Percentiles rank a stretch among this genome's conserved stretches.
phyloP scores from a whole-genome alignment of 1,139 yeast genomes.

The Debaryomyces psychrophilus region DNA sequence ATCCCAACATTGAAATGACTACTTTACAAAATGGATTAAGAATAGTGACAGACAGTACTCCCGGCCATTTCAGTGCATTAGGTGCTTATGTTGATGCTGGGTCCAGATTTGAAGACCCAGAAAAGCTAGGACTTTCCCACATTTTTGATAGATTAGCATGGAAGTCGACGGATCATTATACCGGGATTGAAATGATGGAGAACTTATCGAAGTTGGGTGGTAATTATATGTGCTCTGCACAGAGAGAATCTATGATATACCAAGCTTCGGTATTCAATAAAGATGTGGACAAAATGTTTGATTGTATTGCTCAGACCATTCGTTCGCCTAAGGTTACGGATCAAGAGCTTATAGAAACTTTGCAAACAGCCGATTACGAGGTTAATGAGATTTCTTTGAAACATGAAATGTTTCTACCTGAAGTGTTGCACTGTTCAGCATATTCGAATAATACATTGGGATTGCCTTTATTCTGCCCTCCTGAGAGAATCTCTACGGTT shows the following conservation, averaged over 20 bases:
- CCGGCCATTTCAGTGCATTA: conserved; percentile 89
- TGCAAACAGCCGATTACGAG: conserved; percentile 78
- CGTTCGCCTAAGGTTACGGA: conserved; percentile 67
- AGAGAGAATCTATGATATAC: conserved; percentile 88
- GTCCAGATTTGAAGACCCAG: conserved; percentile 69
- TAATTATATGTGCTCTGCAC: conserved; percentile 90
- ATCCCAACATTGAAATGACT: conserved; percentile 45
- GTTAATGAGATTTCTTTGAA: conserved; percentile 78
- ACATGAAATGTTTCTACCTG: conserved; percentile 88
- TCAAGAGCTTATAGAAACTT: conserved; percentile 74
- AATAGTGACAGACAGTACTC: conserved; percentile 82
- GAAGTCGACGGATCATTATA: conserved; percentile 67
- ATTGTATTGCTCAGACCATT: conserved; percentile 78
- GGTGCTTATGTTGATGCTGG: conserved; percentile 94
- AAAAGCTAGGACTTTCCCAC: conserved; percentile 74
- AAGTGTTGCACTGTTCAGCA: conserved; percentile 82
- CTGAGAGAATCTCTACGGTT: conserved; percentile 62
- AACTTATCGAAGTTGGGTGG: conserved; percentile 84
- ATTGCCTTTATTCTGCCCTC: conserved; percentile 81
- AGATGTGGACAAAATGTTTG: conserved; percentile 84
- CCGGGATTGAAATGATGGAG: conserved; percentile 75
- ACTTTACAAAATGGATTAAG: conserved; percentile 76
- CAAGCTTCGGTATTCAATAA: conserved; percentile 92
- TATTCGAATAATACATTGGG: conserved; percentile 77
- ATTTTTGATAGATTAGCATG: conserved; percentile 85